Evolutionary conservation across 768 basidiomycete species (phyloP).

Genomic region (Amanita thiersii): DNA sequence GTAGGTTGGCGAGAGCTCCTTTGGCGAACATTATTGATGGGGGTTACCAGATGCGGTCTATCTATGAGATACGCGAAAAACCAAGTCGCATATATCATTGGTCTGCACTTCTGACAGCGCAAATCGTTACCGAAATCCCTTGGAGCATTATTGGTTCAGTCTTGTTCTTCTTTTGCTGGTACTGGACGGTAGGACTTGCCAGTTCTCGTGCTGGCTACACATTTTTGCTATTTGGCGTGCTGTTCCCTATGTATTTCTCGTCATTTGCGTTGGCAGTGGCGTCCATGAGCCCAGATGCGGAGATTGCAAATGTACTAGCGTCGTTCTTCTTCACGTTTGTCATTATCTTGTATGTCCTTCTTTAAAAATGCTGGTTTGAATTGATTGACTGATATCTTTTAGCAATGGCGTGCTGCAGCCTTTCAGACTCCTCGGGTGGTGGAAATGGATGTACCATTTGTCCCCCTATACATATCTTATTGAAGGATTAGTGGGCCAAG

Average conservation of each 20-base stretch:
- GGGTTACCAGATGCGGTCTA: constrained; percentile 33
- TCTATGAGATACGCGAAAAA: constrained; percentile 64
- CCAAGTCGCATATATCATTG: constrained; percentile 60
- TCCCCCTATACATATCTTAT: constrained; percentile 47
- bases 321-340: constrained; percentile 56
- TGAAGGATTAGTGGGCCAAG: constrained; percentile 41
- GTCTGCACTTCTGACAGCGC: constrained; percentile 48
- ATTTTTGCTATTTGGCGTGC: constrained; percentile 44
- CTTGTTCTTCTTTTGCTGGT: constrained; percentile 66
- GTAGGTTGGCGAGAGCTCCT: no score
- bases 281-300: constrained; percentile 49
- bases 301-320: constrained; percentile 52
- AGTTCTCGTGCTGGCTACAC: constrained; percentile 48
- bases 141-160: constrained; percentile 58
- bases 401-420: constrained; percentile 67
- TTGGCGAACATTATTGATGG: background rate
- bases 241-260: constrained; percentile 60
- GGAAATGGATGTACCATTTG: constrained; percentile 62
- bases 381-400: background rate
- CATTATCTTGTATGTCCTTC: constrained; percentile 44
- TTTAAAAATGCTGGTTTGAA: constrained; percentile 7
- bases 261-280: constrained; percentile 55
- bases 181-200: constrained; percentile 60
- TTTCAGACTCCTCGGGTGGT: constrained; percentile 52
- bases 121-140: constrained; percentile 50